phyloP scores from a whole-genome alignment of 73 alveolate genomes.

The Tetrahymena thermophila region DNA sequence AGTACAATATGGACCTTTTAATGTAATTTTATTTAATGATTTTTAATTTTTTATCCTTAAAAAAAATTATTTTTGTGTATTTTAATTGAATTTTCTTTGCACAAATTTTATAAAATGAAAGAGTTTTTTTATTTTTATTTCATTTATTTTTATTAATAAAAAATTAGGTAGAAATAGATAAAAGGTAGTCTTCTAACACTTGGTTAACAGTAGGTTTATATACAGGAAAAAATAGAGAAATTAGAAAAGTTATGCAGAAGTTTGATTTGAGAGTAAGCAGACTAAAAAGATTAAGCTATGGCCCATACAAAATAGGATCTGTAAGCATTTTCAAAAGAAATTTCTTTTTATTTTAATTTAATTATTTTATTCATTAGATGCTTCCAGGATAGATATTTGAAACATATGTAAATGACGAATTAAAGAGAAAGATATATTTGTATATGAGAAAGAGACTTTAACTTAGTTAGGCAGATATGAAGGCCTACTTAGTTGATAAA shows the following conservation, averaged over 20 bases:
- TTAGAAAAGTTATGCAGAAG: conserved; percentile 74
- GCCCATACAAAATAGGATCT: conserved; percentile 65
- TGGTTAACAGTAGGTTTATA: conserved; percentile 71
- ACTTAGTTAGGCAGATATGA: neutral
- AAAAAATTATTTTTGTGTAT: no score
- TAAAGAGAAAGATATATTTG: conserved; percentile 32
- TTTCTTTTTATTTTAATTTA: conserved; percentile 21
- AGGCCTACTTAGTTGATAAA: neutral
- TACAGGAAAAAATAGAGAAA: conserved; percentile 70
- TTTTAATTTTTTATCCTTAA: no score
- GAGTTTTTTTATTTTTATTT: no score
- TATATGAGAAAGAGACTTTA: conserved; percentile 15
- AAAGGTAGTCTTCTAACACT: conserved; percentile 59
- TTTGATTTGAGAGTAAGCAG: conserved; percentile 72
- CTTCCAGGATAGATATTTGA: conserved; percentile 44
- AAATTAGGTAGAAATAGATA: conserved; percentile 47
- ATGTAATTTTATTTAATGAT: conserved; percentile 1
- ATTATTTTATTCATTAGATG: conserved; percentile 26
- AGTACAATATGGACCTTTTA: conserved; percentile 63
- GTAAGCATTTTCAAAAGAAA: conserved; percentile 45
- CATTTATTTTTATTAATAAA: neutral
- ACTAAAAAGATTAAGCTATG: conserved; percentile 55
- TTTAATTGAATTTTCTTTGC: no score
- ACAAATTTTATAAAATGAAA: no score
- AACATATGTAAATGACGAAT: conserved; percentile 16